Conservation (phyloP, 768 basidiomycete species). For the Xerocomellus intermedius region DNA sequence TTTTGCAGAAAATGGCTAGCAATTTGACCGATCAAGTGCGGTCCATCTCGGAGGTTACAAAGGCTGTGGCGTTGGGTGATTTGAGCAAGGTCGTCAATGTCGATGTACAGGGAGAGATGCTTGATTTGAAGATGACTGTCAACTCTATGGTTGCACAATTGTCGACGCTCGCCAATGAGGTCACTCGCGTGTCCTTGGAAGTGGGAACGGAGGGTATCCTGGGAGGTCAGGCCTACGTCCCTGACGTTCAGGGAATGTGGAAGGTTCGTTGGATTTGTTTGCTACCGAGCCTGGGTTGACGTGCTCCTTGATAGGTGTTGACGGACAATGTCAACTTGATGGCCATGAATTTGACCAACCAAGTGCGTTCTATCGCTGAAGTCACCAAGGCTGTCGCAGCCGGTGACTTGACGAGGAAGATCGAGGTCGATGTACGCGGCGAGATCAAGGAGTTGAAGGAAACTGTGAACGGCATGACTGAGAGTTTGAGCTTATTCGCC, state of each 20-base stretch:
- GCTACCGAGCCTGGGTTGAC: constrained; percentile 15
- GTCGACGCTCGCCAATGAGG: constrained; percentile 72
- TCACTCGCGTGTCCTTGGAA: constrained; percentile 90
- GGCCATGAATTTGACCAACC: constrained; percentile 89
- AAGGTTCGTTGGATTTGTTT: constrained; percentile 48
- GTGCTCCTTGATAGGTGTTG: constrained; percentile 36
- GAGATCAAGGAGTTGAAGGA: constrained; percentile 89
- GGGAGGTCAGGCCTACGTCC: constrained; percentile 89
- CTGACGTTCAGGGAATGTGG: constrained; percentile 95
- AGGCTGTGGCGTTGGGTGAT: constrained; percentile 79
- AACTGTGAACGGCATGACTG: constrained; percentile 96
- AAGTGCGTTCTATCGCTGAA: constrained; percentile 85
- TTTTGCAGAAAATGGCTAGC: constrained; percentile 74
- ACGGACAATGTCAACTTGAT: constrained; percentile 86
- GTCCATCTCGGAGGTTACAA: constrained; percentile 85
- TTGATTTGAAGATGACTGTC: constrained; percentile 77
- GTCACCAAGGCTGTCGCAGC: constrained; percentile 95
- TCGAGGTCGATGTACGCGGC: constrained; percentile 87
- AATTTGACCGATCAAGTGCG: constrained; percentile 87
- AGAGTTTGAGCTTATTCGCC: constrained; percentile 78
- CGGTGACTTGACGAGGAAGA: constrained; percentile 92
- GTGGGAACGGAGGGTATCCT: constrained; percentile 92
- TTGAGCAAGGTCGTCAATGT: constrained; percentile 83
- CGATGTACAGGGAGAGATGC: constrained; percentile 93
- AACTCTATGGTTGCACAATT: constrained; percentile 77